Conservation (phyloP, 2,329 filamentous ascomycete species). For the Exophiala sp. region DNA sequence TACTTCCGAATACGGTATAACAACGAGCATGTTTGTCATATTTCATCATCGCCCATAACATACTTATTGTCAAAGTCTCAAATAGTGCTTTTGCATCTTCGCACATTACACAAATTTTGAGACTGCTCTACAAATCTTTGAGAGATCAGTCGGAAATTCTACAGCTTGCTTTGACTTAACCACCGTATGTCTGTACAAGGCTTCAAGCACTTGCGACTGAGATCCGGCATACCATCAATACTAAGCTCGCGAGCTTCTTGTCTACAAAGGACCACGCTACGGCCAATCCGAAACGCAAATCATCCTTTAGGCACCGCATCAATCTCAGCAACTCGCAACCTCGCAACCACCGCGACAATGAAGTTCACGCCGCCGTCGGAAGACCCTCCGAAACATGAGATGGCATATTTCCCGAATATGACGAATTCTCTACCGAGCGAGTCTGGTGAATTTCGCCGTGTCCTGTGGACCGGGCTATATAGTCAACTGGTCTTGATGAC, state of each 20-base stretch:
- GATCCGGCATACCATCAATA: neutral
- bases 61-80: no score
- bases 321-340: neutral
- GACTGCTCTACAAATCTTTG: no score
- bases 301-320: neutral
- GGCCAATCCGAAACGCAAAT: neutral
- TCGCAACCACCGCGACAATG: constrained; percentile 11
- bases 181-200: neutral
- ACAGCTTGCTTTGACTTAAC: no score
- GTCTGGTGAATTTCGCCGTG: constrained; percentile 58
- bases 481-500: constrained; percentile 64
- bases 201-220: neutral
- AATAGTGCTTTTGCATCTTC: no score
- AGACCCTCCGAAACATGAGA: constrained; percentile 49
- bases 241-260: neutral
- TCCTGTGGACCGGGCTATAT: constrained; percentile 62
- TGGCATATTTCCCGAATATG: constrained; percentile 60
- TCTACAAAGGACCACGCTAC: neutral
- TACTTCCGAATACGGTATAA: no score
- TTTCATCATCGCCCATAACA: no score
- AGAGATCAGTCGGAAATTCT: no score
- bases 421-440: constrained; percentile 51
- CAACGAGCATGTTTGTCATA: no score
- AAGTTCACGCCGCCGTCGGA: constrained; percentile 21
- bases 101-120: no score